These are phyloP conservation scores for Leonotis leonurus DNA, from an alignment of 257 asterid species.

Conservation along the genomic window DNA sequence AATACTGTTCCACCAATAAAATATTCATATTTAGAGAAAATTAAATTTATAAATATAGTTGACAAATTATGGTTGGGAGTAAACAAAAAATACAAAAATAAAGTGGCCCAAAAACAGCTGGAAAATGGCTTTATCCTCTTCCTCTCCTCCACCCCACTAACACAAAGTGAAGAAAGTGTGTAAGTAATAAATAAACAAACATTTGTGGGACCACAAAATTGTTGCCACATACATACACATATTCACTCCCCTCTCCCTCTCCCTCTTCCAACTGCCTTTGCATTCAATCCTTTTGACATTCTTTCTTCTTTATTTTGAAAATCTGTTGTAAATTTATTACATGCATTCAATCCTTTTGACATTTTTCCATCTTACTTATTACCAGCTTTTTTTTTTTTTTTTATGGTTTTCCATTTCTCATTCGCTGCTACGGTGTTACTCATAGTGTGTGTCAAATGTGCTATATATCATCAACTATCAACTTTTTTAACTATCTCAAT, in stretches of 20 bases:
- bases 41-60: too few species aligned
- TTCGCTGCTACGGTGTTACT: too few species aligned
- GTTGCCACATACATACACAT: slow-evolving; percentile 23
- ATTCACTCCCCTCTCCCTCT: slow-evolving; percentile 13
- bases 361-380: too few species aligned
- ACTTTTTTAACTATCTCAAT: too few species aligned
- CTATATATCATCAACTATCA: too few species aligned
- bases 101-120: slow-evolving; percentile 40
- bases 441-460: too few species aligned
- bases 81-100: not conserved
- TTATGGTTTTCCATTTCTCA: too few species aligned
- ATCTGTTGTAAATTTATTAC: not conserved
- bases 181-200: not conserved
- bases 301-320: not conserved
- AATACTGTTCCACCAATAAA: too few species aligned
- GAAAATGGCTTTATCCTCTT: slow-evolving; percentile 24
- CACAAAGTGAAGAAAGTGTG: not conserved
- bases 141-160: not conserved
- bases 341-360: not conserved
- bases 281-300: not conserved
- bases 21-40: too few species aligned
- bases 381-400: too few species aligned
- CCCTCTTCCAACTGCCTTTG: slow-evolving; percentile 24
- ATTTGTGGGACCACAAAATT: slow-evolving; percentile 42
- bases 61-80: not conserved